A percentile compares a stretch with the other conserved stretches of the same genome.
Conservation (phyloP, 2,329 filamentous ascomycete genomes). For the Aspergillus spinulosporus region DNA sequence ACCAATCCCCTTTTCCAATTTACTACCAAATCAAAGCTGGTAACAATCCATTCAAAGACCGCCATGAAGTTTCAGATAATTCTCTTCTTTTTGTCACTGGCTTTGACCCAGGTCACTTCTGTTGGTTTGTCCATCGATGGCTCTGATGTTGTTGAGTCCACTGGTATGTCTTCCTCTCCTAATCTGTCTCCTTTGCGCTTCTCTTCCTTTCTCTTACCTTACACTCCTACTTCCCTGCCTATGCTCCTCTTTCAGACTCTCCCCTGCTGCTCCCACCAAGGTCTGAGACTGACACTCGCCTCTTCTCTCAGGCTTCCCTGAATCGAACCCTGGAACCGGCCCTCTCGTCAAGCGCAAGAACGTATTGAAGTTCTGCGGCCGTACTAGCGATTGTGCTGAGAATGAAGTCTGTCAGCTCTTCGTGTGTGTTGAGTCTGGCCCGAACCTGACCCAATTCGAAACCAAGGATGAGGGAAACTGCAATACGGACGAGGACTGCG, state of each 20-base stretch:
- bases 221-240: not conserved
- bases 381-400: no score
- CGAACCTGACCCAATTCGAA: no score
- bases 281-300: not conserved
- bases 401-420: no score
- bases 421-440: no score
- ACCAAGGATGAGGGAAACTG: not conserved
- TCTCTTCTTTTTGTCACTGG: slow-evolving; percentile 7
- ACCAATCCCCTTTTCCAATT: not conserved
- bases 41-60: not conserved
- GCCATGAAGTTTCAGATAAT: slow-evolving; percentile 11
- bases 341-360: not conserved
- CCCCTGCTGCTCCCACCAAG: not conserved
- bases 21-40: not conserved
- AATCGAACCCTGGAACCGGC: not conserved
- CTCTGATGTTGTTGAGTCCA: not conserved
- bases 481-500: slow-evolving; percentile 2
- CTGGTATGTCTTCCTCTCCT: slow-evolving; percentile 4
- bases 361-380: no score
- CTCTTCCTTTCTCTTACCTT: not conserved
- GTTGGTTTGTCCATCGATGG: not conserved
- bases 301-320: not conserved
- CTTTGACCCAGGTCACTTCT: not conserved
- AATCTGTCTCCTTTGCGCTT: not conserved
- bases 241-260: not conserved